phyloP scores from a whole-genome alignment of 2,329 filamentous ascomycete species.

The Ceratocystiopsis sp. region DNA sequence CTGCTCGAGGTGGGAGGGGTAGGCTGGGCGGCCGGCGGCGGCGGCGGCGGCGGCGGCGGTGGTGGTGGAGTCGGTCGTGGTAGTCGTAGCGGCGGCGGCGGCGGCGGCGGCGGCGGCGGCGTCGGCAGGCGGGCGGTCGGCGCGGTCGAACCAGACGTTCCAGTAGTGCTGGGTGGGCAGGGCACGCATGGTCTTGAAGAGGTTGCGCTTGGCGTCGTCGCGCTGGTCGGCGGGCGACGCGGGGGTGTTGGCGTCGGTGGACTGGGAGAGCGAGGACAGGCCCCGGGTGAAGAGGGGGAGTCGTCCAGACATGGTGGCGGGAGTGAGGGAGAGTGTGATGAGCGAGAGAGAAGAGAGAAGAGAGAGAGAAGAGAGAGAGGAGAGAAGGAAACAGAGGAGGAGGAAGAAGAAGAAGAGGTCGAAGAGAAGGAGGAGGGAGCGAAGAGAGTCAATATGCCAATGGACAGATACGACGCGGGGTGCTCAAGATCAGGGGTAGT shows the following conservation, averaged over 20 bases:
- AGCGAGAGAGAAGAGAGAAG: not conserved
- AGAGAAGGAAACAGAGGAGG: too few relatives aligned
- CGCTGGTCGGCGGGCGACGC: conserved; percentile 59
- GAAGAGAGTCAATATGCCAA: too few relatives aligned
- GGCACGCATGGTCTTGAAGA: conserved; percentile 55
- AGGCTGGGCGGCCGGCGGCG: conserved; percentile 11
- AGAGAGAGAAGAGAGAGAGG: too few relatives aligned
- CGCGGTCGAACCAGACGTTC: conserved; percentile 51
- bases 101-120: not conserved
- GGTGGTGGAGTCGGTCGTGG: too few relatives aligned
- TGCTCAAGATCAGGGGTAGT: too few relatives aligned
- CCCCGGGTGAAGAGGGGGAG: conserved; percentile 44
- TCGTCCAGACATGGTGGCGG: conserved; percentile 31
- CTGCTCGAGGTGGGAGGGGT: conserved; percentile 41
- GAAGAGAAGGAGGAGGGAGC: too few relatives aligned
- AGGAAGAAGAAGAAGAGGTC: too few relatives aligned
- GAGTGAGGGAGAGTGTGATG: too few relatives aligned
- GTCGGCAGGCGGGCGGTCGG: not conserved
- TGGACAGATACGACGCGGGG: too few relatives aligned
- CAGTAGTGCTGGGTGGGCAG: conserved; percentile 68
- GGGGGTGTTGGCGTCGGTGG: conserved; percentile 26
- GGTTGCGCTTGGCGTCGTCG: conserved; percentile 69
- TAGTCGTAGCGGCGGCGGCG: not conserved
- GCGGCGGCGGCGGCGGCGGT: conserved; percentile 10
- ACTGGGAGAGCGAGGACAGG: conserved; percentile 44